Evolutionary conservation across 176 grass and related monocot genomes (phyloP).

Genomic region (Musa itinerans): DNA sequence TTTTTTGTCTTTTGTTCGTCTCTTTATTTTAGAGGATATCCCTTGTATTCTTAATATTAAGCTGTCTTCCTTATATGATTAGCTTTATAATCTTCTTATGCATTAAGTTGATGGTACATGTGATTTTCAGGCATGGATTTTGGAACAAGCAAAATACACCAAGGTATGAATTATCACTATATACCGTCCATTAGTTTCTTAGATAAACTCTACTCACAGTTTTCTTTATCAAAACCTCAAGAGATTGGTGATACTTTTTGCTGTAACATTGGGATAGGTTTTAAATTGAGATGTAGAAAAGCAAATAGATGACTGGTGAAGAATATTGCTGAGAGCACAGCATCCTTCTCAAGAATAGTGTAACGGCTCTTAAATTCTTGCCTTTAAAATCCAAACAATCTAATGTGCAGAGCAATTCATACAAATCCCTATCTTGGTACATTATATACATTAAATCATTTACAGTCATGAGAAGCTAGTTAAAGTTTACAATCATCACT

Average conservation of each 20-base stretch:
- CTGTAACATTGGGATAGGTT: no score
- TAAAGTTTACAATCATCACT: no score
- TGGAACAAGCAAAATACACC: conserved; percentile 78
- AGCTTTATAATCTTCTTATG: conserved; percentile 20
- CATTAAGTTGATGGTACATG: conserved; percentile 2
- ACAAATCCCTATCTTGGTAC: no score
- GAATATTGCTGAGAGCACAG: no score
- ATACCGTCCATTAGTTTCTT: not conserved
- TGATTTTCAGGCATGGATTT: conserved; percentile 69
- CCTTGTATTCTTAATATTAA: not conserved
- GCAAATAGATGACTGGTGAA: no score
- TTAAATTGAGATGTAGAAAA: no score
- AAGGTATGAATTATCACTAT: conserved; percentile 37
- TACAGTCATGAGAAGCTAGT: no score
- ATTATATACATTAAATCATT: no score
- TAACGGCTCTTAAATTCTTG: no score
- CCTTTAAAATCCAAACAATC: no score
- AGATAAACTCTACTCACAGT: not conserved
- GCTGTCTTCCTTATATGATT: conserved; percentile 1
- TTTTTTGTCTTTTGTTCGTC: not conserved
- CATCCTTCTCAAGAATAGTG: no score
- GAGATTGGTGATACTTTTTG: not conserved
- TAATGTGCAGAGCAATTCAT: no score
- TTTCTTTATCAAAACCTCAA: not conserved
- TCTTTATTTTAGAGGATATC: not conserved